Evolutionary conservation across 371 early-diverging fungal species (phyloP), one percentile per base, ranked within the genome.

Genomic region (Rhizomucor pusillus): DNA sequence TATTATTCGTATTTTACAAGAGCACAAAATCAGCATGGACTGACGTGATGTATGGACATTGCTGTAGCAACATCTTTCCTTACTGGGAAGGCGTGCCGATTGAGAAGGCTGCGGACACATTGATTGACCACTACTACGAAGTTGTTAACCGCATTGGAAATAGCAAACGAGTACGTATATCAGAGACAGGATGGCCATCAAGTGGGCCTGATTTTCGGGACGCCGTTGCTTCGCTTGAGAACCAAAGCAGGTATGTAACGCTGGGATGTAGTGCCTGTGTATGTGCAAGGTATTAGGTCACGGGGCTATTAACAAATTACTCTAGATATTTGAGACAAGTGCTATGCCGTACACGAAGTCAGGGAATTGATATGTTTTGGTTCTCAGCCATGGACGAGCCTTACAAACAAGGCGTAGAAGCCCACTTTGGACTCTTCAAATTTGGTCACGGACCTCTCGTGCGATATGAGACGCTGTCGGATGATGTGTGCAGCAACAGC

Each of bases 111-210:
- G 76, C 72, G 36, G 44, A 54, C 46, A 77, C 61, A 16, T 52
- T 82, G 14, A 68, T 81, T 39, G 61, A 65, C n/a, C 82, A 83
- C 47, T 75, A 79, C 24, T 61, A 85, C 12, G 44, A 54, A 29
- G 62, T 82, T 24, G 63, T 78, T 39, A 41, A 51, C 5, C 24
- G 57, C 2, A 78, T 83, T 1, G n/a, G n/a, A n/a, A 59, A 68
- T n/a, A 65, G 65, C 20, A 86, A 86, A 60, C 65, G 65, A 11
- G 84, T 86, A 3, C 68, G 67, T 14, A 75, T 86, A 20, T 75
- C 81, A 25, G 86, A 87, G 63, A 84, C 85, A 24, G 87, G 87
- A 18, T 87, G 86, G 86, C 87, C 87, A 23, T 69, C 80, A 18
- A 67, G 40, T 16, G 86, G 87, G 18, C 65, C 49, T 33, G 72